Percentiles rank a stretch among this genome's conserved stretches.
phyloP scores from a whole-genome alignment of 208 protist species.

The Vickermania ingenoplastis region DNA sequence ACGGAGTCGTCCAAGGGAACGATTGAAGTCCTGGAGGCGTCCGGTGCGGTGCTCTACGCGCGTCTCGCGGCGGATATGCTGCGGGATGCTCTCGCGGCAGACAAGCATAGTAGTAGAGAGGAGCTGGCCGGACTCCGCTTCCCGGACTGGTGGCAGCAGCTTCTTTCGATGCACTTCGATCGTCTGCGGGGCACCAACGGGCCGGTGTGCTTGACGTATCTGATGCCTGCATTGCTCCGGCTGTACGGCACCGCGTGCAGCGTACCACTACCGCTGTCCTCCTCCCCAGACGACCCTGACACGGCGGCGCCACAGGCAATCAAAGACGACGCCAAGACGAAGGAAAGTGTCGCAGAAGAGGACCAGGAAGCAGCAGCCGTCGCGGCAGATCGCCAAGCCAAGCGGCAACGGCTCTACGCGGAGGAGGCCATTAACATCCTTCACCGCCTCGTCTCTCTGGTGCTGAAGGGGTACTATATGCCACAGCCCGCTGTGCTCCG shows the following conservation, averaged over 20 bases:
- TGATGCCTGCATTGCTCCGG: constrained; percentile 6
- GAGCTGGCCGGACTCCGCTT: constrained; percentile 51
- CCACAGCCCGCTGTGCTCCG: constrained; percentile 6
- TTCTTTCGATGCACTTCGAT: constrained; percentile 44
- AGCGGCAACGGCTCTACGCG: neutral
- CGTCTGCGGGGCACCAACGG: constrained; percentile 30
- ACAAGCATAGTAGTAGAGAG: constrained; percentile 50
- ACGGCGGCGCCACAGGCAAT: neutral
- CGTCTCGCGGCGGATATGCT: neutral
- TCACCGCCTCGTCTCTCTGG: constrained; percentile 19
- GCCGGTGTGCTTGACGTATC: constrained; percentile 48
- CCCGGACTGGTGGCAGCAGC: constrained; percentile 65
- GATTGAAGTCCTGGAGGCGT: neutral
- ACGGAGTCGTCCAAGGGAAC: neutral
- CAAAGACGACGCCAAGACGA: neutral
- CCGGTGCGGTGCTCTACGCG: neutral
- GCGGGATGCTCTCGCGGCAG: constrained; percentile 18
- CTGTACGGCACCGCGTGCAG: neutral
- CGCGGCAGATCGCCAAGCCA: too few species aligned
- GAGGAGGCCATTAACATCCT: constrained; percentile 27
- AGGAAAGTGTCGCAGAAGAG: neutral
- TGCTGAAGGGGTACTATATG: constrained; percentile 23
- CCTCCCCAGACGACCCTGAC: too few species aligned
- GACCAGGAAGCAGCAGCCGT: too few species aligned
- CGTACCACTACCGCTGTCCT: too few species aligned